Conservation (phyloP, 2,329 filamentous ascomycete species). For the Amylocarpus encephaloides region DNA sequence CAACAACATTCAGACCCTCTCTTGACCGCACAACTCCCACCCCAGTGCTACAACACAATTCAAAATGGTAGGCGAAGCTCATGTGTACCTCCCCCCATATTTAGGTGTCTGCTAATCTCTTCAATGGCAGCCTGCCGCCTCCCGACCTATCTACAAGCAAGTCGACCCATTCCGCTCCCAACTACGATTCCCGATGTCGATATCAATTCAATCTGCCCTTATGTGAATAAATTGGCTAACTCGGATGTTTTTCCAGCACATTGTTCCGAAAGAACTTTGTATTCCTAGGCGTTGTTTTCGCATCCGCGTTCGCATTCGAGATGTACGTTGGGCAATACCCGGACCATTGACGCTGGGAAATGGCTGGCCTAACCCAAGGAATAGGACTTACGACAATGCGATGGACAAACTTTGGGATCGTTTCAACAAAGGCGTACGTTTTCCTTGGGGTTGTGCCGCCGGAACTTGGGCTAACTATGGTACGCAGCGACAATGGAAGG, state of each 20-base stretch:
- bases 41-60: conserved; percentile 12
- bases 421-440: conserved; percentile 84
- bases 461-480: conserved; percentile 28
- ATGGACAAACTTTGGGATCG: conserved; percentile 87
- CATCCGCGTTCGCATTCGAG: conserved; percentile 82
- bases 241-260: conserved; percentile 46
- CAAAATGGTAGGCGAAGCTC: conserved; percentile 28
- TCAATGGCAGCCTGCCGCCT: conserved; percentile 27
- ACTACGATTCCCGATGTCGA: background rate
- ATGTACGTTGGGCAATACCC: conserved; percentile 56
- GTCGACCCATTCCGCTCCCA: conserved; percentile 17
- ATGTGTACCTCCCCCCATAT: background rate
- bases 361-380: conserved; percentile 8
- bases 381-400: conserved; percentile 72
- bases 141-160: conserved; percentile 30
- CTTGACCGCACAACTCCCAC: conserved; percentile 2
- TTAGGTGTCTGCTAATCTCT: conserved; percentile 16
- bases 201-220: background rate
- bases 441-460: background rate
- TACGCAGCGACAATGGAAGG: conserved; percentile 97
- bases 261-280: conserved; percentile 81
- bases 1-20: background rate
- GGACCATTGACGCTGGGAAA: background rate
- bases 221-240: conserved; percentile 13
- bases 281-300: conserved; percentile 84